Base-by-base conservation (phyloP, 768 basidiomycete genomes). In the Pleurotus cornucopiae region DNA sequence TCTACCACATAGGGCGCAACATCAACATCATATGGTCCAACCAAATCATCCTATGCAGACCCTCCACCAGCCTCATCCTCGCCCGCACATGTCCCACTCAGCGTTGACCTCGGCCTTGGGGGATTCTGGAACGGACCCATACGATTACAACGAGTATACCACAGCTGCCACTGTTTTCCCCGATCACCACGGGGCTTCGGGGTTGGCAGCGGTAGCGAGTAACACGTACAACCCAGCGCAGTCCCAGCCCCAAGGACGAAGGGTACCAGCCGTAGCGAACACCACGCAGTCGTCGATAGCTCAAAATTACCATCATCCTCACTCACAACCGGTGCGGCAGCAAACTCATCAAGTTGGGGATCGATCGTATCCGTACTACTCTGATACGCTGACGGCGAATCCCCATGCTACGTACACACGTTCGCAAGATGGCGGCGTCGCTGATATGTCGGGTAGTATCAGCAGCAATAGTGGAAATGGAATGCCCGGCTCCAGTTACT, bases 61-160 rank as follows among this genome's bases (percentile, higher is more conserved):
- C 37, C 51, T 53, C 16, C 51, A 53, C 39, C 51, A 53, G 4
- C 51, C 51, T 23, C 51, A 40, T 20, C 51, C 51, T 13, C 20
- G 51, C 20, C 5, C 18, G 11, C 51, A 53, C 23, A 39, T 43
- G 38, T 20, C 51, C 14, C n/a, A 53, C 20, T 53, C 51, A 7
- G 39, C 51, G 21, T n/a, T 53, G n/a, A 53, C 51, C 16, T 40
- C 51, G 9, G 51, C 51, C 5, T 12, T 53, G 37, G 51, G 51
- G 5, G 41, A 44, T 21, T n/a, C 41, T n/a, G 41, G 41, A 44
- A 21, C n/a, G 7, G 38, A 41, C 16, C 51, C 39, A 39, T 53
- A 53, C 51, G 51, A 41, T 14, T 53, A 53, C 39, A 18, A 41
- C 51, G 51, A 49, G 6, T 49, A 49, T 34, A 13, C 26, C 20